Evolutionary conservation across 129 eudicot genomes (phyloP).

Genomic region (Calendula officinalis): DNA sequence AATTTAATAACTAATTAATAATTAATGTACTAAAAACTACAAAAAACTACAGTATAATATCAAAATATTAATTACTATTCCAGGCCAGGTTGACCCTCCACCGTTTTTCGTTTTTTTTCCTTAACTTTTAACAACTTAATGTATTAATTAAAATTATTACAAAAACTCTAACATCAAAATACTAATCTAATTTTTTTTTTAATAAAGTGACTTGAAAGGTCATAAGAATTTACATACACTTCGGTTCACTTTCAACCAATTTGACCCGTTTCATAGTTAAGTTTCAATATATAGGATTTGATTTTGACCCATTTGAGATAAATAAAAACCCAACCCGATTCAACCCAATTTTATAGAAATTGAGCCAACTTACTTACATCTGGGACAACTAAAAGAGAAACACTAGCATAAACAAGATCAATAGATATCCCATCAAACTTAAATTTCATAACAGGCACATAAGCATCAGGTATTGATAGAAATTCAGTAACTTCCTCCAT

Average conservation of each 20-base stretch:
- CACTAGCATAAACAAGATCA: constrained; percentile 91
- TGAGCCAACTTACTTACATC: constrained; percentile 74
- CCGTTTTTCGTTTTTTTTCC: background rate
- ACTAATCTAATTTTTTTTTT: background rate
- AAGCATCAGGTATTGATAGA: constrained; percentile 95
- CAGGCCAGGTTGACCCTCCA: background rate
- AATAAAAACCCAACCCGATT: background rate
- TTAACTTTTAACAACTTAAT: background rate
- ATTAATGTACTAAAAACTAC: no score
- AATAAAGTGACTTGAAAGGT: background rate
- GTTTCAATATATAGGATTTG: no score
- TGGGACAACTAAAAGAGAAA: constrained; percentile 86
- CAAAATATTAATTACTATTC: no score
- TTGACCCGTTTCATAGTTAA: background rate
- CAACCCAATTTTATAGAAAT: background rate
- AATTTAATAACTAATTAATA: no score
- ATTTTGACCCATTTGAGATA: background rate
- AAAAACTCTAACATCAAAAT: background rate
- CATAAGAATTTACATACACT: background rate
- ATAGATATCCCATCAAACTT: constrained; percentile 85
- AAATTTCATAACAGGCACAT: constrained; percentile 95
- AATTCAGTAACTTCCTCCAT: constrained; percentile 83
- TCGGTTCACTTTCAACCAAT: no score
- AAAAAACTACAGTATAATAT: no score
- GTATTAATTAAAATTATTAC: background rate